phyloP scores from a whole-genome alignment of 257 asterid genomes.

The Solanum lycopersicoides region DNA sequence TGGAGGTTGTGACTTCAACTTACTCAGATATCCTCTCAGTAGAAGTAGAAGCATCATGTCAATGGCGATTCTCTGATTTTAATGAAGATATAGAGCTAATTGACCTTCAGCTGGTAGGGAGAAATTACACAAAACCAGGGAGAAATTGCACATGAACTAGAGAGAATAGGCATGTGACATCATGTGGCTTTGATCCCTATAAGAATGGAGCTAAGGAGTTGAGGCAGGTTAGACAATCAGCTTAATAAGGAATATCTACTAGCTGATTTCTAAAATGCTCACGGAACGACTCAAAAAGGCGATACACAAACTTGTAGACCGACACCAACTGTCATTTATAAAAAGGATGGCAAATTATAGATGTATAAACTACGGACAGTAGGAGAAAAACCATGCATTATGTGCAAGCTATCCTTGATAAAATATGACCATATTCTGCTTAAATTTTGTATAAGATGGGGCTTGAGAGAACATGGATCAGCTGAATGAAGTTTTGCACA shows the following conservation, averaged over 20 bases:
- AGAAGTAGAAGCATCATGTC: neutral
- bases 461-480: neutral
- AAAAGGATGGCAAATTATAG: neutral
- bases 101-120: neutral
- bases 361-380: neutral
- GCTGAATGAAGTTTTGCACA: neutral
- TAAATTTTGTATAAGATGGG: neutral
- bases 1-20: neutral
- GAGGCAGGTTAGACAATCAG: neutral
- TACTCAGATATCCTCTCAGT: neutral
- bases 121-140: neutral
- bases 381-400: neutral
- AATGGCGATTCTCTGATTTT: neutral
- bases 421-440: neutral
- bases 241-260: neutral
- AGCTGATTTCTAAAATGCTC: neutral
- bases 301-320: neutral
- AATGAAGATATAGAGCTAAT: neutral
- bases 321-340: neutral
- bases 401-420: neutral
- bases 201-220: neutral
- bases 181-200: neutral
- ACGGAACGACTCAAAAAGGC: neutral
- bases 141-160: neutral
- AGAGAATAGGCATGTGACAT: neutral